These are phyloP conservation scores for Corymbia maculata DNA, from an alignment of 345 rosid species.

Conservation along the genomic window DNA sequence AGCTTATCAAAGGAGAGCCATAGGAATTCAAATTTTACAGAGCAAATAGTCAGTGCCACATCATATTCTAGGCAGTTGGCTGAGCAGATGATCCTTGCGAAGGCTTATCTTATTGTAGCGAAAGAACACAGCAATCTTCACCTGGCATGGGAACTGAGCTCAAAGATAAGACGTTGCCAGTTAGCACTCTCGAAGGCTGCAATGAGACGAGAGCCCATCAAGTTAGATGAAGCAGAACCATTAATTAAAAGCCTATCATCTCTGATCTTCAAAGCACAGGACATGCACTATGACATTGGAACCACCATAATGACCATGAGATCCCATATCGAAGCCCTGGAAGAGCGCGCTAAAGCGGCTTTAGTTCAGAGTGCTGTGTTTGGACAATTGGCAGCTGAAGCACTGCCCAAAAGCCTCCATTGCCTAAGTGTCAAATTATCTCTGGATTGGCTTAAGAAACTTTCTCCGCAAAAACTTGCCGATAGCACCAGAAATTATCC, in stretches of 20 bases:
- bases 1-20: slow-evolving; percentile 21
- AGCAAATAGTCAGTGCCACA: slow-evolving; percentile 51
- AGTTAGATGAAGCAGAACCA: slow-evolving; percentile 60
- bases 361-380: slow-evolving; percentile 61
- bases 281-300: slow-evolving; percentile 80
- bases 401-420: slow-evolving; percentile 68
- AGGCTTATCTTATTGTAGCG: slow-evolving; percentile 83
- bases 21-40: slow-evolving; percentile 36
- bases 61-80: slow-evolving; percentile 73
- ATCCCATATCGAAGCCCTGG: slow-evolving; percentile 90
- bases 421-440: slow-evolving; percentile 67
- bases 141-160: slow-evolving; percentile 87
- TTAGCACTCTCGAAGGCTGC: slow-evolving; percentile 81
- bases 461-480: slow-evolving; percentile 36
- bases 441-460: slow-evolving; percentile 47
- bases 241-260: slow-evolving; percentile 51
- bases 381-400: slow-evolving; percentile 77
- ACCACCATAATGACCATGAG: slow-evolving; percentile 87
- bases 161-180: slow-evolving; percentile 66
- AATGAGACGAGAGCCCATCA: slow-evolving; percentile 57
- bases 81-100: slow-evolving; percentile 87
- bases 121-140: slow-evolving; percentile 83
- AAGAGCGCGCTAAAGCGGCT: slow-evolving; percentile 82
- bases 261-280: slow-evolving; percentile 73
- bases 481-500: slow-evolving; percentile 52